These are phyloP conservation scores for Quillaja saponaria DNA, from an alignment of 306 rosid species.

Conservation along the genomic window DNA sequence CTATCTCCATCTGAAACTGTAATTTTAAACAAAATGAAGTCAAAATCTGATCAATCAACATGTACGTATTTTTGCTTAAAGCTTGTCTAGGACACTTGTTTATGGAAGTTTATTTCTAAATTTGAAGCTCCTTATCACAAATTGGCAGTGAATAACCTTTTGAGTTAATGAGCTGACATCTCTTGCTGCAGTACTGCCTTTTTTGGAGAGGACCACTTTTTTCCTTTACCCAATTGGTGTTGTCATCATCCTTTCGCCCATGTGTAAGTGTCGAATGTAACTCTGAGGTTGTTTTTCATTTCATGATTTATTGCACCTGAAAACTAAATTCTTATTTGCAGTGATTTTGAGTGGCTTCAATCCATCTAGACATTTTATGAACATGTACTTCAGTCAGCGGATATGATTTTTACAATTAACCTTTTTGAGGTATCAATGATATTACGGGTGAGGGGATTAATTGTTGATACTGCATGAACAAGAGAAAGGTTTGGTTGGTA, in stretches of 20 bases:
- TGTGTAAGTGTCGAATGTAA: slow-evolving; percentile 68
- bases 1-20: neutral
- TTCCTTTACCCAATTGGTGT: slow-evolving; percentile 90
- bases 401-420: slow-evolving; percentile 46
- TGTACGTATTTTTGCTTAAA: neutral
- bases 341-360: slow-evolving; percentile 96
- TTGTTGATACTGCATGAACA: slow-evolving; percentile 35
- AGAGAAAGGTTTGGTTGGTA: slow-evolving; percentile 40
- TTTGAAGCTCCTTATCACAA: slow-evolving; percentile 8
- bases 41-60: too few relatives aligned
- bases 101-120: slow-evolving; percentile 6
- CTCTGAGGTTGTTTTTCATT: slow-evolving; percentile 24
- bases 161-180: slow-evolving; percentile 29
- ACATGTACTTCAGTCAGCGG: slow-evolving; percentile 73
- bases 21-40: too few relatives aligned
- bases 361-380: slow-evolving; percentile 97
- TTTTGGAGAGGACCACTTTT: slow-evolving; percentile 92
- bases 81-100: slow-evolving; percentile 4
- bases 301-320: slow-evolving; percentile 27
- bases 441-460: slow-evolving; percentile 49
- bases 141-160: slow-evolving; percentile 9
- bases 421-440: slow-evolving; percentile 47
- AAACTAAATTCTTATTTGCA: slow-evolving; percentile 44
- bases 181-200: slow-evolving; percentile 80
- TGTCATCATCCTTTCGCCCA: slow-evolving; percentile 87